These are phyloP conservation scores for Diophrys appendiculata DNA, from an alignment of 73 alveolate species.

Conservation along the genomic window DNA sequence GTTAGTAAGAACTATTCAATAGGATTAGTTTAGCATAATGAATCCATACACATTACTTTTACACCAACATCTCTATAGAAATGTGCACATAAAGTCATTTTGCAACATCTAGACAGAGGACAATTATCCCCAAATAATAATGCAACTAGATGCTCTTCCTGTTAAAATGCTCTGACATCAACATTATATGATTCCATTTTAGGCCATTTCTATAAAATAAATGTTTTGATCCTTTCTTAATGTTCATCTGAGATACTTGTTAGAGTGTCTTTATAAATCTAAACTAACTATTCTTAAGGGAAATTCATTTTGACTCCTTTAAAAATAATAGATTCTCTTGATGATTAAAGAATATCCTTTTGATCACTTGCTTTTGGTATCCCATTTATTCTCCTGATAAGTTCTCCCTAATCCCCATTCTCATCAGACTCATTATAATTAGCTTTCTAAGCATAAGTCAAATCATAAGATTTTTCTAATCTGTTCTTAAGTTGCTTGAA, in stretches of 20 bases:
- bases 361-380: too few species aligned
- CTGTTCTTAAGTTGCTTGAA: not conserved
- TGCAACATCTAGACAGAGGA: slow-evolving; percentile 9
- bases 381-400: too few species aligned
- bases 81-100: slow-evolving; percentile 3
- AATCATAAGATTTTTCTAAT: not conserved
- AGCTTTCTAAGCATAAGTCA: not conserved
- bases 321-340: not conserved
- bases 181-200: not conserved
- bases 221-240: not conserved
- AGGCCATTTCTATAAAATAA: not conserved
- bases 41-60: slow-evolving; percentile 11
- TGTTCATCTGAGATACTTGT: not conserved
- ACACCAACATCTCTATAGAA: slow-evolving; percentile 8
- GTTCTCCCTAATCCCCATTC: not conserved
- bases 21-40: slow-evolving; percentile 4
- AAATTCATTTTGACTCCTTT: not conserved
- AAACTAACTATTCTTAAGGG: not conserved
- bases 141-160: not conserved
- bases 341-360: too few species aligned
- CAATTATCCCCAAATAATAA: not conserved
- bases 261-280: not conserved
- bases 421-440: not conserved
- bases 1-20: not conserved
- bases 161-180: not conserved